Evolutionary conservation across 116 monocot genomes (phyloP).

Genomic region (Dioscorea cayenensis): DNA sequence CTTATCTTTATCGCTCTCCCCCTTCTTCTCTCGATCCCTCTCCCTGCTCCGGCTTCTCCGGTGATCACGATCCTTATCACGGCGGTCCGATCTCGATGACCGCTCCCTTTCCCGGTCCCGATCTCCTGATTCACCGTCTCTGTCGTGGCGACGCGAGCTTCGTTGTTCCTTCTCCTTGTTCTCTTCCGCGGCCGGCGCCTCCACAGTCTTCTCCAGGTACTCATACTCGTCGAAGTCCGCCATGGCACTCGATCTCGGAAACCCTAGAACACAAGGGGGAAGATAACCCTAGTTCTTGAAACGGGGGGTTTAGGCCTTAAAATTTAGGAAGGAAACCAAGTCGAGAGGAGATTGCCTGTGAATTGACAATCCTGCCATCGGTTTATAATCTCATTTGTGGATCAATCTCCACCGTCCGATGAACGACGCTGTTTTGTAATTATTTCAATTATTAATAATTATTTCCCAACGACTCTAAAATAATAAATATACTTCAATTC

Average conservation of each 20-base stretch:
- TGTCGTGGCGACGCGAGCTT: slow-evolving; percentile 5
- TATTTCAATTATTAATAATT: no score
- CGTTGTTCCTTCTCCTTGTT: slow-evolving; percentile 15
- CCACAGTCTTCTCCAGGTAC: slow-evolving; percentile 35
- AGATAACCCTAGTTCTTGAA: not conserved
- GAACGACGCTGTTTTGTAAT: no score
- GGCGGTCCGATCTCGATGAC: not conserved
- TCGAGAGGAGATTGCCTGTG: not conserved
- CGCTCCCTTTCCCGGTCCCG: slow-evolving; percentile 12
- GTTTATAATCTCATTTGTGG: not conserved
- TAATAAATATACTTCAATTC: no score
- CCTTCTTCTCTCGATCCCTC: slow-evolving; percentile 3
- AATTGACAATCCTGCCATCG: not conserved
- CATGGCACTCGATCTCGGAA: slow-evolving; percentile 8
- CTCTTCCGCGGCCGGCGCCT: slow-evolving; percentile 4
- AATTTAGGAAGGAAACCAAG: not conserved
- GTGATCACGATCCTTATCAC: slow-evolving; percentile 14
- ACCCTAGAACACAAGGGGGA: not conserved
- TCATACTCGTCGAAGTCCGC: slow-evolving; percentile 42
- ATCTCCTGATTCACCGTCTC: not conserved
- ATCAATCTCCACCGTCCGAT: no score
- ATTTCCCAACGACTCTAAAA: no score
- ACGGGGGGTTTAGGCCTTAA: not conserved
- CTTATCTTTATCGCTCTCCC: slow-evolving; percentile 16
- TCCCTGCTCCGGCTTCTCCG: slow-evolving; percentile 13